phyloP scores from a whole-genome alignment of 2,329 filamentous ascomycete genomes.

The Penicillium sp. region DNA sequence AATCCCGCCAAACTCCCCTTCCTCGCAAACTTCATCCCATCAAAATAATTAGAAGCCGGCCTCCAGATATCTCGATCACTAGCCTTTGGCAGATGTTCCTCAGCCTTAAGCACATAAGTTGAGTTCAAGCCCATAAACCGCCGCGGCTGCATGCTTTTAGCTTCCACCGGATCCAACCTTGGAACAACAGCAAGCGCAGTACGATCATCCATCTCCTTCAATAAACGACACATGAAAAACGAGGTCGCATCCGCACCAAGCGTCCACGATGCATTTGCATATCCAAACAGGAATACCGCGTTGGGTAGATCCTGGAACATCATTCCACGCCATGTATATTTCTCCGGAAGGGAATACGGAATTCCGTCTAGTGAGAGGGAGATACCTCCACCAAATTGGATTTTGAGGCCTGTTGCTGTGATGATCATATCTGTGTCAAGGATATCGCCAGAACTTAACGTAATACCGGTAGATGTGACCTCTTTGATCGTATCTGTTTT shows the following conservation, averaged over 20 bases:
- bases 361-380: slow-evolving; percentile 31
- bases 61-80: slow-evolving; percentile 39
- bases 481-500: slow-evolving; percentile 53
- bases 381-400: slow-evolving; percentile 33
- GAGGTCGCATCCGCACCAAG: slow-evolving; percentile 37
- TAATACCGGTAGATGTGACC: slow-evolving; percentile 49
- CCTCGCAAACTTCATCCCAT: slow-evolving; percentile 38
- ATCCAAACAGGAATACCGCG: slow-evolving; percentile 35
- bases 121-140: slow-evolving; percentile 36
- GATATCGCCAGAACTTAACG: slow-evolving; percentile 39
- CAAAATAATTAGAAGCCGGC: slow-evolving; percentile 35
- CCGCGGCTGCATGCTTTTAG: slow-evolving; percentile 19
- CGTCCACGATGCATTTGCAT: slow-evolving; percentile 40
- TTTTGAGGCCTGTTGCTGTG: slow-evolving; percentile 41
- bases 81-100: slow-evolving; percentile 34
- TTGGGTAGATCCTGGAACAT: slow-evolving; percentile 43
- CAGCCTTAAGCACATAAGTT: slow-evolving; percentile 38
- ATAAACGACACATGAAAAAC: slow-evolving; percentile 28
- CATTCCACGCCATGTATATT: slow-evolving; percentile 35
- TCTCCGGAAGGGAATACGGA: slow-evolving; percentile 20
- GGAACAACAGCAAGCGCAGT: slow-evolving; percentile 23
- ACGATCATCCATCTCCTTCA: slow-evolving; percentile 22
- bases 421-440: slow-evolving; percentile 39
- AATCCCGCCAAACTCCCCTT: slow-evolving; percentile 34
- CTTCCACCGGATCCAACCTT: slow-evolving; percentile 9